These are phyloP conservation scores for Lotus japonicus DNA, from an alignment of 306 rosid genomes.

Conservation along the genomic window DNA sequence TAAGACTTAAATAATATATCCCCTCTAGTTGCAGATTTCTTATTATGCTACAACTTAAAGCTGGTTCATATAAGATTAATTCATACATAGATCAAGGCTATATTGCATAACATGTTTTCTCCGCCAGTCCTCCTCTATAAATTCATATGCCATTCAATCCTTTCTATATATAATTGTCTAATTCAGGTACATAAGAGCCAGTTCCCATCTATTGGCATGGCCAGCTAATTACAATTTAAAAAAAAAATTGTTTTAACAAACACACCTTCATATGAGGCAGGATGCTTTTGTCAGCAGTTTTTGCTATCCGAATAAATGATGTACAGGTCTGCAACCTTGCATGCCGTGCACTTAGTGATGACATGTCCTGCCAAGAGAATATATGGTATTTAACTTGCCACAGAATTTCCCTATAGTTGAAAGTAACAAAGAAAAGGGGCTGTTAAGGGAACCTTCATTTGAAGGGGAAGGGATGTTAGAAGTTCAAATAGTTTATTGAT, in stretches of 20 bases:
- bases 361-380: constrained; percentile 58
- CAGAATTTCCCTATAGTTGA: not conserved
- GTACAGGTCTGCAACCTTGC: constrained; percentile 93
- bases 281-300: constrained; percentile 84
- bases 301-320: constrained; percentile 91
- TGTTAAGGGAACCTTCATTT: constrained; percentile 48
- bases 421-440: constrained; percentile 17
- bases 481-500: constrained; percentile 88
- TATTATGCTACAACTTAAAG: not conserved
- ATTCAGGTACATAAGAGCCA: not conserved
- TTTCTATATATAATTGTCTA: not conserved
- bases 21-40: not conserved
- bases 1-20: too few relatives aligned
- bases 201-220: constrained; percentile 1
- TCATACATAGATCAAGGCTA: constrained; percentile 4
- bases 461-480: constrained; percentile 73
- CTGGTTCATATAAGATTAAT: not conserved
- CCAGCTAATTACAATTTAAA: not conserved
- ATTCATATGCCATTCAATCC: not conserved
- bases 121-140: not conserved
- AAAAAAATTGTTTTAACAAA: constrained; percentile 6
- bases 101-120: not conserved
- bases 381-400: constrained; percentile 23
- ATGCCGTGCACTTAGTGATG: constrained; percentile 66
- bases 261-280: constrained; percentile 98